Evolutionary conservation across 2,329 filamentous ascomycete genomes (phyloP).

Genomic region (Pseudopyricularia javanii): DNA sequence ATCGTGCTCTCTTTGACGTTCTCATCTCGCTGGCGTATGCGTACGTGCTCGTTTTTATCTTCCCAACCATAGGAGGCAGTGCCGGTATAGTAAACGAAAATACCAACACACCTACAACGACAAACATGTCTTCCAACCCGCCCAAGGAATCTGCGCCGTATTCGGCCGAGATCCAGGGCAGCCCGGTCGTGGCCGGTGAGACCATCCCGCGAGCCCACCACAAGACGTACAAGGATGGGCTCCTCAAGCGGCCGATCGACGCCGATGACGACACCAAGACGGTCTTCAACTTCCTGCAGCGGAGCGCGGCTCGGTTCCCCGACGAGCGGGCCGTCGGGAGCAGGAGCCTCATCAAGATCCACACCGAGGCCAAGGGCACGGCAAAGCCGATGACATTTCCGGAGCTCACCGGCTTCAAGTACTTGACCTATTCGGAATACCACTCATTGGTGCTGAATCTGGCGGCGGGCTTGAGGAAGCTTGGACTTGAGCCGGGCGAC

Average conservation of each 20-base stretch:
- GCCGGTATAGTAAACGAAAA: not conserved
- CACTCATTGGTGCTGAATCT: conserved; percentile 56
- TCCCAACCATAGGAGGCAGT: not conserved
- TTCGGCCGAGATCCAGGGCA: not conserved
- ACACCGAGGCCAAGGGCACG: conserved; percentile 72
- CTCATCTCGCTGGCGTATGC: too few relatives aligned
- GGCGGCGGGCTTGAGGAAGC: conserved; percentile 60
- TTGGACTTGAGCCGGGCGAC: conserved; percentile 57
- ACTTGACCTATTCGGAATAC: conserved; percentile 70
- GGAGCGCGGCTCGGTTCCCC: conserved; percentile 50
- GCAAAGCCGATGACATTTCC: conserved; percentile 90
- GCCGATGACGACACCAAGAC: conserved; percentile 57
- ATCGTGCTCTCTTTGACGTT: too few relatives aligned
- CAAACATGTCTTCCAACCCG: not conserved
- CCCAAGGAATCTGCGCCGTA: not conserved
- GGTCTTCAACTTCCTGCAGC: conserved; percentile 65
- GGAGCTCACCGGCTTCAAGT: conserved; percentile 68
- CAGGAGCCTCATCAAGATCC: conserved; percentile 62
- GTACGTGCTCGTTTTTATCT: too few relatives aligned
- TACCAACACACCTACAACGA: not conserved
- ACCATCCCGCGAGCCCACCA: not conserved
- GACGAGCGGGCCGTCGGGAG: conserved; percentile 56
- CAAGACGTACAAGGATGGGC: conserved; percentile 30
- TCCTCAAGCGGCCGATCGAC: conserved; percentile 48
- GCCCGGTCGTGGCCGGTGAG: not conserved